Base-by-base conservation (phyloP, 78 protist species). In the slime mould (Dictyostelium discoideum) region DNA sequence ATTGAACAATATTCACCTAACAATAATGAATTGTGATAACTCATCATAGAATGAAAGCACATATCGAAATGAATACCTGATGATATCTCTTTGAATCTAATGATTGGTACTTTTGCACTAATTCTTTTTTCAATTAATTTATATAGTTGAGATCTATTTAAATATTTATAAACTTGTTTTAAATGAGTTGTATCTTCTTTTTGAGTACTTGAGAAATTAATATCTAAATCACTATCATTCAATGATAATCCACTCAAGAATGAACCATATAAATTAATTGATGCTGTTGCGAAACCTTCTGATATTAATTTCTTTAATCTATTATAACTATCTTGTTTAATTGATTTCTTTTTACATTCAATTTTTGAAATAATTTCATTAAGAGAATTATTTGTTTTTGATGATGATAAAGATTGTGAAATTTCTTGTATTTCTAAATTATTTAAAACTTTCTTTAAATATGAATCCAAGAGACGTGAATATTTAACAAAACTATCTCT, bases 81-180 rank as follows among this genome's bases (percentile, higher is more conserved):
- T 63, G n/a, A 8, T 9, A 60, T 29, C 60, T 76, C 84, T 11
- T 22, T 80, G 48, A 89, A 89, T 9, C 10, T 78, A 3, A 89
- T 18, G 39, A 89, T 81, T 44, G 94, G 94, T 69, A 89, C 87
- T 48, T 85, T 22, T 20, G 67, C 86, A n/a, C 11, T 1, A 0
- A 82, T 1, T 50, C 60, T 40, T 42, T 78, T 78, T 16, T 42
- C 60, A n/a, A n/a, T 18, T 20, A 78, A 11, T 32, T 78, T 44
- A 44, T 78, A 78, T 40, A 22, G 5, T 9, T 29, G 5, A 6
- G 18, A 14, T 78, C 29, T 37, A 18, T 9, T 11, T 42, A 78
- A 42, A 42, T 40, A 78, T 44, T 14, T 24, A 9, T 46, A 37
- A 7, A 78, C 60, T 44, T 78, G 84, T 18, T 42, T 78, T 10